Conservation (phyloP, 148 eudicot genomes). For the Silene latifolia region DNA sequence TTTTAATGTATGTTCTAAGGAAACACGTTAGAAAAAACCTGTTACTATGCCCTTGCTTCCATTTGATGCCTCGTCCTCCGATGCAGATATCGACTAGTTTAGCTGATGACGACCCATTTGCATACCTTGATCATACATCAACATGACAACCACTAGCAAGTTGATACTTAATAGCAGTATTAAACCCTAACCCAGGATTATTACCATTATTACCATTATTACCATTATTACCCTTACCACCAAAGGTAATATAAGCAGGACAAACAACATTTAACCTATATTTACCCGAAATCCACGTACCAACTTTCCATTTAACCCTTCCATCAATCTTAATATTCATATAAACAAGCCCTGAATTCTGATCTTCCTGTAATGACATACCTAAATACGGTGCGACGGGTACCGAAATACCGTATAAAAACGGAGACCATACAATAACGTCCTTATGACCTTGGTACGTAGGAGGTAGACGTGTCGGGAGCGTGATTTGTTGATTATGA, state of each 20-base stretch:
- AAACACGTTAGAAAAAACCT: too few species aligned
- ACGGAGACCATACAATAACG: slow-evolving; percentile 40
- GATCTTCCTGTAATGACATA: slow-evolving; percentile 20
- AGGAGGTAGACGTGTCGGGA: slow-evolving; percentile 33
- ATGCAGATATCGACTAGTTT: background rate
- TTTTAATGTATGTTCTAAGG: too few species aligned
- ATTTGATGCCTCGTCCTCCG: too few species aligned
- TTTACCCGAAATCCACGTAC: slow-evolving; percentile 38
- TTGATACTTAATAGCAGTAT: slow-evolving; percentile 28
- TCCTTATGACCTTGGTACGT: slow-evolving; percentile 43
- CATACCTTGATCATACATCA: slow-evolving; percentile 9
- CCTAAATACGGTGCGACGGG: slow-evolving; percentile 39
- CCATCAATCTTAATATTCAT: slow-evolving; percentile 37
- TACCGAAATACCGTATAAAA: slow-evolving; percentile 30
- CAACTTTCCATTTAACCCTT: slow-evolving; percentile 39
- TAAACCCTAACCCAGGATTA: background rate
- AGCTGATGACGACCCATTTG: background rate
- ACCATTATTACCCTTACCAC: background rate
- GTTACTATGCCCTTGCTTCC: background rate
- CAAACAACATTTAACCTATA: slow-evolving; percentile 41
- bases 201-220: background rate
- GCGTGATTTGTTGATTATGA: slow-evolving; percentile 41
- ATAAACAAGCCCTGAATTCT: slow-evolving; percentile 27
- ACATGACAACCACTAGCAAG: slow-evolving; percentile 28
- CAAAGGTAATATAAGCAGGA: slow-evolving; percentile 29